These are phyloP conservation scores for Raffaelea deltoideospora DNA, from an alignment of 2,329 filamentous ascomycete species.

Conservation along the genomic window DNA sequence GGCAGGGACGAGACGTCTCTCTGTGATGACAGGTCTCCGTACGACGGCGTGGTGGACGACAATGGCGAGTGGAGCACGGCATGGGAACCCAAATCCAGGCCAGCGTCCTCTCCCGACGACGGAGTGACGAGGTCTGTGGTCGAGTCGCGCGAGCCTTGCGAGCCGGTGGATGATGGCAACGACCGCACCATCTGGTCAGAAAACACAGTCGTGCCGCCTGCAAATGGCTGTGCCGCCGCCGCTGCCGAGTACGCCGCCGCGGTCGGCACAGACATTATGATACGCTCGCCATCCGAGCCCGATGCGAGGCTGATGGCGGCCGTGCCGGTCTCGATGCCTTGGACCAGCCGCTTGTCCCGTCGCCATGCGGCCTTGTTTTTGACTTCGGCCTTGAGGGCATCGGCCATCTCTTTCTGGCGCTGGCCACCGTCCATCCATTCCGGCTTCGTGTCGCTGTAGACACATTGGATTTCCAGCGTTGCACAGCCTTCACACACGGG, in stretches of 20 bases:
- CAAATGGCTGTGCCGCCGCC: background rate
- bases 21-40: no score
- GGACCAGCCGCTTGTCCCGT: slow-evolving; percentile 31
- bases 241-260: no score
- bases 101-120: no score
- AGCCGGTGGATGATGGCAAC: no score
- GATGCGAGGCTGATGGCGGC: slow-evolving; percentile 13
- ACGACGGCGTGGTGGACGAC: no score
- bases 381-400: slow-evolving; percentile 39
- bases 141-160: no score
- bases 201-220: no score
- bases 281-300: slow-evolving; percentile 7
- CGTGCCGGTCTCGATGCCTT: slow-evolving; percentile 19
- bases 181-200: no score
- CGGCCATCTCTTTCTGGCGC: slow-evolving; percentile 33
- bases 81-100: no score
- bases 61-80: no score
- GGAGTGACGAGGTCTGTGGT: no score
- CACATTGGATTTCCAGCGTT: slow-evolving; percentile 39
- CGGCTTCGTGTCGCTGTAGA: slow-evolving; percentile 35
- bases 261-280: background rate
- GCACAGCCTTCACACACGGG: slow-evolving; percentile 36
- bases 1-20: no score
- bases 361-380: slow-evolving; percentile 36
- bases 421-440: slow-evolving; percentile 41